Base-by-base conservation (phyloP, 495 filamentous ascomycete species). In the Podospora pseudoanserina region DNA sequence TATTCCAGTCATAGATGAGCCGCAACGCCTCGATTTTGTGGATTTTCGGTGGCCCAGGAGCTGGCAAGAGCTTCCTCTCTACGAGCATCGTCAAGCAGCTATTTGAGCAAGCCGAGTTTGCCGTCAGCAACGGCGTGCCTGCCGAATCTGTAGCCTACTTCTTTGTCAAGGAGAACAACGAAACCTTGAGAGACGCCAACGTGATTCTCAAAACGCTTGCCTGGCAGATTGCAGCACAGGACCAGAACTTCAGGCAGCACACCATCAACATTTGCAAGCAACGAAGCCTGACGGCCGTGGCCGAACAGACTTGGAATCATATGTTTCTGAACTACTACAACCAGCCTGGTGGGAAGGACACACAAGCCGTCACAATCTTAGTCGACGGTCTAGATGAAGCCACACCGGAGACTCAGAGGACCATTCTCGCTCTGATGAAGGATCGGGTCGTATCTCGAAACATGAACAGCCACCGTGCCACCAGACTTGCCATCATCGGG, bases 21-120 rank as follows among this genome's bases (percentile, higher is more conserved):
- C 61, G 62, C 19, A 60, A 68, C 5, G 67, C 61, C 16, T 4
- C 55, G 4, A 68, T 68, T 49, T 63, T 68, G 19, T 68, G 67
- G 67, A 68, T 68, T 15, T 68, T 68, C 44, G 67, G 67, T 57
- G 67, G 67, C 28, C 67, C 67, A 20, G 67, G 67, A 1, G 34
- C 62, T 1, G 67, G 67, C n/a, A 68, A 68, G 30, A 68, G 61
- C 23, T 68, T 68, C 62, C 55, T 68, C 6, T 59, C 62, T 18
- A 68, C 67, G 2, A 28, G 67, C 16, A 30, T 68, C 16, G 60
- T 60, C n/a, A 49, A 68, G 49, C 28, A 20, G 4, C 62, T 68
- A 19, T 32, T 19, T 5, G 67, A 68, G 27, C 32, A 59, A 49
- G 15, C 9, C 39, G 15, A 11, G 2, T 49, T 16, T 16, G 15